Percentiles rank a stretch among this genome's conserved stretches.
These are phyloP conservation scores for Epichloe elymi DNA, from an alignment of 2,329 filamentous ascomycete genomes.

Conservation along the genomic window DNA sequence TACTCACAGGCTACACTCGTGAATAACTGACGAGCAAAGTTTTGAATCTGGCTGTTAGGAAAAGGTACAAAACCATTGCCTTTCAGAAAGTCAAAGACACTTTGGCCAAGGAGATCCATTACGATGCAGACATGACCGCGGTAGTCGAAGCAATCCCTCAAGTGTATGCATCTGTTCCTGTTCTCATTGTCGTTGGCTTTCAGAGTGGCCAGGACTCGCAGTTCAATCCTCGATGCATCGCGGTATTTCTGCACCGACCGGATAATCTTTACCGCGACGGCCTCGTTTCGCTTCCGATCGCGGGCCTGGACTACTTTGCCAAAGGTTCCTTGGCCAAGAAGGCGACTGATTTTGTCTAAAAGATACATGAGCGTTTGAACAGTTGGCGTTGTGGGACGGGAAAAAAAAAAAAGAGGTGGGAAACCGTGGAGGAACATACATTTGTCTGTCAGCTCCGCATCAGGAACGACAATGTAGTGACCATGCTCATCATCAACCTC, in stretches of 20 bases:
- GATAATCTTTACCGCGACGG: constrained; percentile 94
- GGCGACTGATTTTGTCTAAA: constrained; percentile 71
- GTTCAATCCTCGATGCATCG: constrained; percentile 87
- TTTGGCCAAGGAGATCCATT: constrained; percentile 72
- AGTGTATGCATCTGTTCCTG: constrained; percentile 90
- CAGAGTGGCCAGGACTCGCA: constrained; percentile 82
- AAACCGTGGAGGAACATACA: constrained; percentile 47
- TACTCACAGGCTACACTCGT: constrained; percentile 94
- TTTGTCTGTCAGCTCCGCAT: constrained; percentile 73
- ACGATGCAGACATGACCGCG: constrained; percentile 88
- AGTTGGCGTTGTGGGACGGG: neutral
- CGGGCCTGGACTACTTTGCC: constrained; percentile 93
- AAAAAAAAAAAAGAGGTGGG: neutral
- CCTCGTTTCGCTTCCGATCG: constrained; percentile 62
- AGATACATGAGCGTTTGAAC: neutral
- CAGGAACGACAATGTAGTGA: constrained; percentile 86
- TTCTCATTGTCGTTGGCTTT: constrained; percentile 86
- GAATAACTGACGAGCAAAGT: constrained; percentile 86
- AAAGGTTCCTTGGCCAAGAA: constrained; percentile 94
- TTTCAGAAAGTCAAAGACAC: constrained; percentile 97
- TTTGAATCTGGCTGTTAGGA: constrained; percentile 96
- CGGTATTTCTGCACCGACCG: constrained; percentile 96
- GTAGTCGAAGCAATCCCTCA: constrained; percentile 95
- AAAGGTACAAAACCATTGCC: constrained; percentile 92
- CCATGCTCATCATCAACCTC: constrained; percentile 95